phyloP scores from a whole-genome alignment of 129 eudicot genomes.

The Logfia minima region DNA sequence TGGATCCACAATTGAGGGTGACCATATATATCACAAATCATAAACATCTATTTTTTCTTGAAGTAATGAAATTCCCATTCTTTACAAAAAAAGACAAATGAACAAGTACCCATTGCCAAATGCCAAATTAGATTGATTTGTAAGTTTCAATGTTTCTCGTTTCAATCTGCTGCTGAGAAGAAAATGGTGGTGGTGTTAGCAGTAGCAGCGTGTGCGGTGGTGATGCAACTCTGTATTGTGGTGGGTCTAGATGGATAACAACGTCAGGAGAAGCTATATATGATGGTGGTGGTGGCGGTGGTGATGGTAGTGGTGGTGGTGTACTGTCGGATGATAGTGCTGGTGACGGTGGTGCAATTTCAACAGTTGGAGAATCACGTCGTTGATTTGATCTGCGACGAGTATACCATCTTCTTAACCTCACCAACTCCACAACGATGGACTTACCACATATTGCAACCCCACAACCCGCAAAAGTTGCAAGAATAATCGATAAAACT shows the following conservation, averaged over 20 bases:
- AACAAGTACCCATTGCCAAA: not conserved
- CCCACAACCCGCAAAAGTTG: constrained; percentile 82
- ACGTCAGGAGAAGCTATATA: constrained; percentile 21
- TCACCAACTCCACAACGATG: constrained; percentile 53
- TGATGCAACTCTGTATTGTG: constrained; percentile 13
- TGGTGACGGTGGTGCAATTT: constrained; percentile 23
- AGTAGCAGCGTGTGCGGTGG: not conserved
- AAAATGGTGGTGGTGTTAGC: constrained; percentile 4
- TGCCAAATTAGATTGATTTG: not conserved
- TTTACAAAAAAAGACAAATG: not conserved
- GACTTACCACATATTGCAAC: constrained; percentile 78
- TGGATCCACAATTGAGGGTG: not conserved
- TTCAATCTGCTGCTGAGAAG: not conserved
- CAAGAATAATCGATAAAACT: constrained; percentile 57
- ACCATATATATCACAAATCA: not conserved
- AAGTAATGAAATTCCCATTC: not conserved
- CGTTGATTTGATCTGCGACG: constrained; percentile 22
- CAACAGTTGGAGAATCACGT: constrained; percentile 6
- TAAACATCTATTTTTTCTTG: not conserved
- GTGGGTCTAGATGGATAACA: constrained; percentile 14
- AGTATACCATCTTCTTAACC: constrained; percentile 60
- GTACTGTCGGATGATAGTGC: constrained; percentile 1
- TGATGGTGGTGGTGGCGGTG: constrained; percentile 11
- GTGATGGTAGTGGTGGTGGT: constrained; percentile 4
- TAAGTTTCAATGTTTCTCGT: not conserved